Evolutionary conservation across 371 early-diverging fungal genomes (phyloP), one percentile per base, ranked within the genome.

Genomic region (Coemansia sp.): DNA sequence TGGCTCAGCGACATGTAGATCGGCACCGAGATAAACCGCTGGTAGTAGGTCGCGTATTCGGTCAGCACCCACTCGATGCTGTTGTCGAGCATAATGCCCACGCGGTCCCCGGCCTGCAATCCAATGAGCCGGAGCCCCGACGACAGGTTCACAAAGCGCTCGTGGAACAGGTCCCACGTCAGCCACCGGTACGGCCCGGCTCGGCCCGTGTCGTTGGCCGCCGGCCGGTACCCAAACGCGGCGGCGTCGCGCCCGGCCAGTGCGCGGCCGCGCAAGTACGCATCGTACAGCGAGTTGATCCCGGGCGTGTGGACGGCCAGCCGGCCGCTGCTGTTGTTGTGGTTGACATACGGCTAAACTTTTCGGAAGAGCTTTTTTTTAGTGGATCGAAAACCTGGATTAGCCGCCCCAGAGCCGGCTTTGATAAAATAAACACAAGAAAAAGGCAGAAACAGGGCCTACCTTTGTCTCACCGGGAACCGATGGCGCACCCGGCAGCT

Each of bases 1-100:
- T 82, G 84, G 16, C 95, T 93, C 26, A 98, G 84, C 5, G 98
- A 95, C 76, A 96, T 95, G 79, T 98, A 98, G 13, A 99, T 81
- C 5, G 99, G 96, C 8, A 95, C 94, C 16, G 90, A 83, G 40
- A 83, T 79, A 20, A 88, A 63, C 51, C 82, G 83, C 34, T 73
- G 68, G 55, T 68, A 68, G 58, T 57, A 61, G 0, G 61, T 14
- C 61, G 62, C 38, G 57, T 67, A 43, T 68, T 78, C 31, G 14
- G 86, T 84, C 77, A 92, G 86, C 48, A 86, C 84, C 96, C 96
- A 97, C 79, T 97, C 96, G 50, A 88, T 78, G 59, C 91, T 80
- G 79, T 95, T 97, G 57, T 87, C 78, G 58, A 90, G 82, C 72
- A 88, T 93, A 20, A 95, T 59, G 52, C 92, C 91, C 31, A 92